Conservation (phyloP, 768 basidiomycete genomes). For the Leccinum ochraceum region DNA sequence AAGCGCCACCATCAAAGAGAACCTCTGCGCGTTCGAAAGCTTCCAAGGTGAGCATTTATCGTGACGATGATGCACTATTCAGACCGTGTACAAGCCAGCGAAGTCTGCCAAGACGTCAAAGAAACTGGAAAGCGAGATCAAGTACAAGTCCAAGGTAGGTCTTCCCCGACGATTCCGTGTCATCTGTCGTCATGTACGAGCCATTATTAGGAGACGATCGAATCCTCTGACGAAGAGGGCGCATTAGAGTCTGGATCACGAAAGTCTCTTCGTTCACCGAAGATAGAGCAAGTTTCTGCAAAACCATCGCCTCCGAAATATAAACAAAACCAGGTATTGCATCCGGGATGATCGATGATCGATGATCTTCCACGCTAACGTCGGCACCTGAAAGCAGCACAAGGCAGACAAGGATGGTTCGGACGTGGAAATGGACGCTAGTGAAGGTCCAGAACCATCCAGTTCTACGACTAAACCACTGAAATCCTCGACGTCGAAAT, state of each 20-base stretch:
- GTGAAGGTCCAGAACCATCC: slow-evolving; percentile 13
- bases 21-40: slow-evolving; percentile 9
- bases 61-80: background rate
- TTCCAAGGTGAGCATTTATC: slow-evolving; percentile 11
- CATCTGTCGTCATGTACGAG: background rate
- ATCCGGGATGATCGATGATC: background rate
- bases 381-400: background rate
- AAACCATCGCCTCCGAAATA: slow-evolving; percentile 13
- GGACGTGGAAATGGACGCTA: slow-evolving; percentile 14
- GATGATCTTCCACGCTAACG: background rate
- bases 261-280: slow-evolving; percentile 8
- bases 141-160: slow-evolving; percentile 31
- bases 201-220: slow-evolving; percentile 24
- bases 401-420: slow-evolving; percentile 7
- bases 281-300: slow-evolving; percentile 6
- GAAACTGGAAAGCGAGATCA: slow-evolving; percentile 22
- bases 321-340: slow-evolving; percentile 15
- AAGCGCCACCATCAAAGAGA: slow-evolving; percentile 12
- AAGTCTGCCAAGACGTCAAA: slow-evolving; percentile 14
- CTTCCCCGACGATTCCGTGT: background rate
- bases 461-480: slow-evolving; percentile 7
- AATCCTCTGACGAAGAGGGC: slow-evolving; percentile 32
- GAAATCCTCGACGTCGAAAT: slow-evolving; percentile 8
- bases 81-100: slow-evolving; percentile 7
- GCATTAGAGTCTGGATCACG: slow-evolving; percentile 5